Evolutionary conservation across 2,329 filamentous ascomycete genomes (phyloP).

Genomic region (Phyllosticta capitalensis): DNA sequence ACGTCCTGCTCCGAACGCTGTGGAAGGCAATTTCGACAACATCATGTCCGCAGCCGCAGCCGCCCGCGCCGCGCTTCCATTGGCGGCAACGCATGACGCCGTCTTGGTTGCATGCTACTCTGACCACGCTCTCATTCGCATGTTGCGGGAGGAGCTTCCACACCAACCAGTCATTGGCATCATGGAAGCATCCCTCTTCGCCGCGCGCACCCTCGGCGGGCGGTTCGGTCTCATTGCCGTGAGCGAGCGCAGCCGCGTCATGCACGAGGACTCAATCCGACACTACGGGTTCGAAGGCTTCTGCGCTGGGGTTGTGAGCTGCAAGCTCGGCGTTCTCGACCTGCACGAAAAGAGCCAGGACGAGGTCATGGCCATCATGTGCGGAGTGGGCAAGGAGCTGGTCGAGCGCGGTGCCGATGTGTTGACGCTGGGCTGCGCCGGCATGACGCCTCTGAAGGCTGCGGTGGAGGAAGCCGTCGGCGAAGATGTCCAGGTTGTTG

Average conservation of each 20-base stretch:
- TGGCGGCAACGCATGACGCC: slow-evolving; percentile 36
- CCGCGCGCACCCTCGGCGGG: slow-evolving; percentile 40
- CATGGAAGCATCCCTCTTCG: slow-evolving; percentile 43
- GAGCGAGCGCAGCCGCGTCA: slow-evolving; percentile 29
- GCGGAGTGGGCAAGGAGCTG: slow-evolving; percentile 29
- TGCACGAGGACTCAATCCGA: slow-evolving; percentile 32
- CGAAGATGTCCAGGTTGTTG: slow-evolving; percentile 39
- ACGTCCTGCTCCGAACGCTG: slow-evolving; percentile 39
- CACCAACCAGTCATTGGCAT: slow-evolving; percentile 39
- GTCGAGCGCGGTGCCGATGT: slow-evolving; percentile 35
- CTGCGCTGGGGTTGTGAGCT: slow-evolving; percentile 35
- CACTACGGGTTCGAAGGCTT: slow-evolving; percentile 34
- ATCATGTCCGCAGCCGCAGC: slow-evolving; percentile 42
- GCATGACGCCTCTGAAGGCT: slow-evolving; percentile 39
- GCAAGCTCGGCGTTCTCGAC: slow-evolving; percentile 36
- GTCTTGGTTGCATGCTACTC: slow-evolving; percentile 43
- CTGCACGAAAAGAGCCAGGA: slow-evolving; percentile 32
- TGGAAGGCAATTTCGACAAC: slow-evolving; percentile 42
- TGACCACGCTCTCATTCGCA: slow-evolving; percentile 38
- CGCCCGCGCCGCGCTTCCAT: slow-evolving; percentile 36
- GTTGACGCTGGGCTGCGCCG: slow-evolving; percentile 38
- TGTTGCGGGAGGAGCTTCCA: slow-evolving; percentile 37
- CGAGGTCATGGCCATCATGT: slow-evolving; percentile 33
- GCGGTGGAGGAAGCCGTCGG: slow-evolving; percentile 40
- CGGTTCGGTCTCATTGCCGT: slow-evolving; percentile 39